phyloP scores from a whole-genome alignment of 2,329 filamentous ascomycete species.

The Thelonectria olida region DNA sequence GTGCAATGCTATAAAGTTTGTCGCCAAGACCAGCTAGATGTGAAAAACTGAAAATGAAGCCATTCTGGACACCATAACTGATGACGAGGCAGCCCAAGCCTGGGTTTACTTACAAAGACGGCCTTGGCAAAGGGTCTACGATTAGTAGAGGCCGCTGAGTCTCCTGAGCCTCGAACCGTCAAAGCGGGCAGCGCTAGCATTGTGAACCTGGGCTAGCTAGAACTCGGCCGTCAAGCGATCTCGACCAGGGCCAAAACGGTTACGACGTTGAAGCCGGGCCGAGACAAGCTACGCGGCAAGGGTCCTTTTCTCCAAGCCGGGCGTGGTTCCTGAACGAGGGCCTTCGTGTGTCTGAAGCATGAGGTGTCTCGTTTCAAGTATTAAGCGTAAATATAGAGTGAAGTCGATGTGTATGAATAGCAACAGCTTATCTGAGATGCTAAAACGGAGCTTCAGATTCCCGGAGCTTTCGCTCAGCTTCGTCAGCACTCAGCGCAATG shows the following conservation, averaged over 20 bases:
- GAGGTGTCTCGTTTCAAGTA: background rate
- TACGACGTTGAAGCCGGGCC: background rate
- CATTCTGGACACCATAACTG: constrained; percentile 64
- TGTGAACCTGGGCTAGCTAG: constrained; percentile 23
- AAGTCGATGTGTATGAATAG: background rate
- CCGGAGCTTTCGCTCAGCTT: background rate
- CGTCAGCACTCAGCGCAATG: background rate
- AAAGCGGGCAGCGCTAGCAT: constrained; percentile 47
- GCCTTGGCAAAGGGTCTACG: constrained; percentile 28
- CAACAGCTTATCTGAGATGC: background rate
- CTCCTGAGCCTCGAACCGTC: constrained; percentile 44
- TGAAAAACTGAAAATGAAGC: constrained; percentile 44
- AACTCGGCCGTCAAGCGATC: no score
- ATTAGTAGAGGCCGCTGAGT: constrained; percentile 51
- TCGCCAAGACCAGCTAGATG: constrained; percentile 40
- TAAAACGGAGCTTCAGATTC: background rate
- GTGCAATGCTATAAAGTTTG: no score
- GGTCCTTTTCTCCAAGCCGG: background rate
- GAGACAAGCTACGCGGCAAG: background rate
- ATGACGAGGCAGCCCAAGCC: constrained; percentile 60
- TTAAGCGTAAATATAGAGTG: constrained; percentile 6
- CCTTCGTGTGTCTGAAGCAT: background rate
- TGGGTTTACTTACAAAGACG: constrained; percentile 23
- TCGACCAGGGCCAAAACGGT: background rate
- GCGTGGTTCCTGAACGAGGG: background rate